These are phyloP conservation scores for Hamiltosporidium tvaerminnensis DNA, from an alignment of 371 early-diverging fungal species.

Conservation along the genomic window DNA sequence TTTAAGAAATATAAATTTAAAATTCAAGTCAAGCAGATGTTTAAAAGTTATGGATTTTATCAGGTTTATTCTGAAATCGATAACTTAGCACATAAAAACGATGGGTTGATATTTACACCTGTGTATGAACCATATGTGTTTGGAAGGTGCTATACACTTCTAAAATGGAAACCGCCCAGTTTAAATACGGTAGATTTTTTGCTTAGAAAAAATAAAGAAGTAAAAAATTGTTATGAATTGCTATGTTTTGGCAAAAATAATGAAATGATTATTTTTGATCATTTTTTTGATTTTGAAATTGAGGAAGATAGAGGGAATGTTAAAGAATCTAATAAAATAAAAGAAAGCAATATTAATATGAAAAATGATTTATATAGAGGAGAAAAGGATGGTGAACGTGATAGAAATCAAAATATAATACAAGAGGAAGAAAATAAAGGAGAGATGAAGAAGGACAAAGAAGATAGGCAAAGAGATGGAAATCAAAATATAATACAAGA, in stretches of 20 bases:
- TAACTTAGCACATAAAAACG: constrained; percentile 47
- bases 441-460: not conserved
- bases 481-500: not conserved
- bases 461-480: not conserved
- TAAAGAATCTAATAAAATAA: not conserved
- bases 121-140: constrained; percentile 39
- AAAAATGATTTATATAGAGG: too few species aligned
- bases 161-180: constrained; percentile 53
- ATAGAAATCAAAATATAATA: not conserved
- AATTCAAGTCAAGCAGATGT: constrained; percentile 42
- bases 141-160: constrained; percentile 22
- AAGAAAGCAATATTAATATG: not conserved
- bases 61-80: constrained; percentile 17
- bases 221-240: not conserved
- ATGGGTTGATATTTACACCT: constrained; percentile 53
- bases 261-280: constrained; percentile 1
- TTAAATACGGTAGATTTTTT: constrained; percentile 52
- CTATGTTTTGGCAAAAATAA: not conserved
- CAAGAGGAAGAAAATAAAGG: not conserved
- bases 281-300: not conserved
- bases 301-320: not conserved
- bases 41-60: constrained; percentile 46
- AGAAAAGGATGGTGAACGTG: too few species aligned
- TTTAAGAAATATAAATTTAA: not conserved
- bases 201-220: not conserved